phyloP scores from a whole-genome alignment of 331 rosid species.

The Malus hybrid region DNA sequence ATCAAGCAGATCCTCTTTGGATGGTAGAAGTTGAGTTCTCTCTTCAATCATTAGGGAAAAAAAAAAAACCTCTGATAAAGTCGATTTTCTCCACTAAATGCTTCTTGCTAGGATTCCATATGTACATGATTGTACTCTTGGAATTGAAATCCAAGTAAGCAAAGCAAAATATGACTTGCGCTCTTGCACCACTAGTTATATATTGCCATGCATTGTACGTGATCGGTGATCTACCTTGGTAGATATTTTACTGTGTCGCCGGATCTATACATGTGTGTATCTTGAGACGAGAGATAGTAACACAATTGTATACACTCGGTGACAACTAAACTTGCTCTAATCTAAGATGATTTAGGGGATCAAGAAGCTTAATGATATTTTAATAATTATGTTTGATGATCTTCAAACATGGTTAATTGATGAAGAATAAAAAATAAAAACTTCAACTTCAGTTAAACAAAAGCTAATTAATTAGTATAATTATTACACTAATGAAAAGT shows the following conservation, averaged over 20 bases:
- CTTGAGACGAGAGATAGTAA: no score
- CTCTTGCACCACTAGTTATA: neutral
- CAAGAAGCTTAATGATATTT: no score
- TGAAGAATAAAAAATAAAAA: neutral
- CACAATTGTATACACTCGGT: no score
- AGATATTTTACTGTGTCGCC: neutral
- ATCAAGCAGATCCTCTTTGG: constrained; percentile 14
- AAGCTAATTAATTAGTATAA: neutral
- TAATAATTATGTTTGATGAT: no score
- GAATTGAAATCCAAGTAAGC: neutral
- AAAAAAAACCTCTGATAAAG: neutral
- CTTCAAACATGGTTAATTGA: no score
- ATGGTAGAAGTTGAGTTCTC: constrained; percentile 13
- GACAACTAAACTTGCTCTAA: no score
- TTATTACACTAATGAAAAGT: neutral
- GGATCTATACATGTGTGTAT: no score
- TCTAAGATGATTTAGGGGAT: no score
- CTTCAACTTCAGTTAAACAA: neutral
- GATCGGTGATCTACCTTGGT: neutral
- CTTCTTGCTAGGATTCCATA: constrained; percentile 24
- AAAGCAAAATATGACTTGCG: neutral
- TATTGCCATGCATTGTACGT: neutral
- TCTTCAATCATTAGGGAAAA: neutral
- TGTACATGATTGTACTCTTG: neutral
- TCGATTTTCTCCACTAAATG: constrained; percentile 3